Base-by-base conservation (phyloP, 306 rosid species). In the Senna tora region DNA sequence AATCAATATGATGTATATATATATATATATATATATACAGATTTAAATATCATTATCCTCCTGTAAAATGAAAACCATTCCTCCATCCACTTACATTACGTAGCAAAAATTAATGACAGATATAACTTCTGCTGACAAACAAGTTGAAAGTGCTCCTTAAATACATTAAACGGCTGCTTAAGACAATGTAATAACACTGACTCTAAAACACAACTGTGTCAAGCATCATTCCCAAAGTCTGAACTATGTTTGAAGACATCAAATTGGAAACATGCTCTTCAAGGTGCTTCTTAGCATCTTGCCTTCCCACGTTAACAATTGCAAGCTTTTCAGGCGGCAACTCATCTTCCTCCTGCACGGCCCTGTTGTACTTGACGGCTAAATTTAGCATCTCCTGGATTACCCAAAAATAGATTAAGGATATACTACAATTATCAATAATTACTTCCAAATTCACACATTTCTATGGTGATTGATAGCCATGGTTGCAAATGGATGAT, bases 341-440 rank as follows among this genome's bases (percentile, higher is more conserved):
- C 82, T 93, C 98, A 52, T 90, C 98, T 81, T 93, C 98, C 82
- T 93, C 98, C 80, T 90, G 97, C 76, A 93, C 97, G 13, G 97
- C 98, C 79, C 90, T 93, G 83, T 89, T 93, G 89, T 93, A 93
- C 64, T 88, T 93, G 19, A 81, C 20, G 36, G 98, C 97, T 58
- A 93, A 82, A 72, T 52, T 83, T 5, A 87, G 89, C 98, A 93
- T 90, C 65, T 93, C 97, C 98, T 93, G 90, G 50, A 77, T 32
- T 46, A 17, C 58, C 77, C 73, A 70, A 56, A 55, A 28, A 52
- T 60, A n/a, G 15, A 61, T 36, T 10, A 61, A 38, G 5, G n/a
- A 61, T 19, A 10, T 2, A 47, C n/a, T 25, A 25, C 55, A 28
- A 42, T 39, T 9, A 36, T 22, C 22, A 47, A 13, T 12, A 50